Base-by-base conservation (phyloP, 345 rosid species). In the Ceriops decandra region DNA sequence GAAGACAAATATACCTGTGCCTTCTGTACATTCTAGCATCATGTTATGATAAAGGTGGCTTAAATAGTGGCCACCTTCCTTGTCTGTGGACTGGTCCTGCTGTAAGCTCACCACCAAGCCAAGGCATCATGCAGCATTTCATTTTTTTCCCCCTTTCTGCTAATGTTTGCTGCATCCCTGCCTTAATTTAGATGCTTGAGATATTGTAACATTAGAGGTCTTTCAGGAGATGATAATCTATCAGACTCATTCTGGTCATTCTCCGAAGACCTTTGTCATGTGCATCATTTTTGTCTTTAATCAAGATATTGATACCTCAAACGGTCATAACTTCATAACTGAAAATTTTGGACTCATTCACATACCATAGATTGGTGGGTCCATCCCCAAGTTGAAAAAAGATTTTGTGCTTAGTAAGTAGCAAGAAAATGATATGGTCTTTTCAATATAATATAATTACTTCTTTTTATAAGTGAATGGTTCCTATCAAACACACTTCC, bases 311-410 rank as follows among this genome's bases (percentile, higher is more conserved):
- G 68, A 64, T 62, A 52, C 68, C 59, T 33, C 20, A 46, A 68
- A 56, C 65, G 6, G 58, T 76, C 52, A 22, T 9, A 68, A 22
- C 35, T 17, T 57, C 58, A 51, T 32, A 65, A 57, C 58, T 11
- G 68, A 72, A 69, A 27, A 11, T 20, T 73, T 53, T 27, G n/a
- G 68, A n/a, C 13, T 9, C 63, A 20, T 21, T 28, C 63, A 33
- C 60, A 62, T 60, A 62, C 56, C 67, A 54, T 52, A 8, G 22
- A 60, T 5, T 62, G 53, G 73, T 53, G 64, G 73, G 80, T 52
- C 70, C 75, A 57, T 67, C 51, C 33, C 24, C 31, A 20, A 21
- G 19, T 61, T 56, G 4, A 49, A 27, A 31, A 21, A 13, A 38
- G 52, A 42, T 59, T 72, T 31, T 64, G 2, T 58, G 67, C 65